These are phyloP conservation scores for Boletus smithii DNA, from an alignment of 1,284 basidiomycete genomes.

Conservation along the genomic window DNA sequence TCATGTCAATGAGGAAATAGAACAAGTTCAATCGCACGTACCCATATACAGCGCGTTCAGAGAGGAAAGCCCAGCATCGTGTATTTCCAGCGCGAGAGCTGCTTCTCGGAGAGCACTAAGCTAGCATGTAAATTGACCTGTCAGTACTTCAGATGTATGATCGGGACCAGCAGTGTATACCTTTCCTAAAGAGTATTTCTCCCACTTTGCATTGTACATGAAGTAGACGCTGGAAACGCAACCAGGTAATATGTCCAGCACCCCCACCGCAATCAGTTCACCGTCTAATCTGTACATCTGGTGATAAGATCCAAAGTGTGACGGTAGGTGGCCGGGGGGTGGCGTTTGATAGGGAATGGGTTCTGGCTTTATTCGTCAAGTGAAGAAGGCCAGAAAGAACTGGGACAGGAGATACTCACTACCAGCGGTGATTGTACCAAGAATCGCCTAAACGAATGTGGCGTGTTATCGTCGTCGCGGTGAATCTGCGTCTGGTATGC, in stretches of 20 bases:
- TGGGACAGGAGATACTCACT: constrained; percentile 41
- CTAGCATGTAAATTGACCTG: constrained; percentile 37
- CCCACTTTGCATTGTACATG: constrained; percentile 83
- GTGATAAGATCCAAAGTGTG: constrained; percentile 81
- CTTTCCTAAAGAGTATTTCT: constrained; percentile 81
- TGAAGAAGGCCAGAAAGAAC: constrained; percentile 5
- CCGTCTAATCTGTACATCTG: constrained; percentile 83
- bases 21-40: constrained; percentile 32
- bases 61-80: constrained; percentile 58
- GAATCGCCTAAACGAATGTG: constrained; percentile 64
- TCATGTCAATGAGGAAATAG: not conserved
- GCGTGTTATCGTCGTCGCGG: constrained; percentile 55
- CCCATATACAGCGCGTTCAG: constrained; percentile 84
- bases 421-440: constrained; percentile 76
- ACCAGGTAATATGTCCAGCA: constrained; percentile 86
- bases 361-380: constrained; percentile 37
- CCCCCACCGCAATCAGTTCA: constrained; percentile 80
- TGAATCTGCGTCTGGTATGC: constrained; percentile 80
- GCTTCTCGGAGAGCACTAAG: constrained; percentile 82
- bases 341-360: constrained; percentile 55
- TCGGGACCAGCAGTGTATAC: constrained; percentile 35
- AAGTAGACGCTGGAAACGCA: constrained; percentile 97
- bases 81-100: constrained; percentile 69
- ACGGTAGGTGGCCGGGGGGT: constrained; percentile 58
- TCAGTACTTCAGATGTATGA: constrained; percentile 4